Conservation (phyloP, 495 filamentous ascomycete species). For the Gamarada debralockiae region DNA sequence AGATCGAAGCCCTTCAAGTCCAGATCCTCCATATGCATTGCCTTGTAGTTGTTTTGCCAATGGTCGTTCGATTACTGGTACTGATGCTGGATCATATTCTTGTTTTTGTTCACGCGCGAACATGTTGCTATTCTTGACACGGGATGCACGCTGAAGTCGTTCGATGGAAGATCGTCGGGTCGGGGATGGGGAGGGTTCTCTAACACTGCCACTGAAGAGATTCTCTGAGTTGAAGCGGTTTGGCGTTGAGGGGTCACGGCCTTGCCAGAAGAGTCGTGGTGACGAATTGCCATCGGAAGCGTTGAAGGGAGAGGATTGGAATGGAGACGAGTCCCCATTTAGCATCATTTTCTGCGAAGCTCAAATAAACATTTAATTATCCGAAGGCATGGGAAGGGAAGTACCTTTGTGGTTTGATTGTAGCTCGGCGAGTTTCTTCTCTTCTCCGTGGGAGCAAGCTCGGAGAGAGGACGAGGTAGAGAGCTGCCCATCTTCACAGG, state of each 20-base stretch:
- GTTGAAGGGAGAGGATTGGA: constrained; percentile 70
- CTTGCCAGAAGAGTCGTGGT: constrained; percentile 82
- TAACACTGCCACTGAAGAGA: constrained; percentile 48
- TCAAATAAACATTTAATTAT: constrained; percentile 23
- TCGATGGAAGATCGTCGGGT: constrained; percentile 84
- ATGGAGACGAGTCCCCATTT: constrained; percentile 66
- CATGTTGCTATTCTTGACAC: constrained; percentile 96
- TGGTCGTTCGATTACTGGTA: constrained; percentile 72
- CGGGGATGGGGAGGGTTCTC: constrained; percentile 58
- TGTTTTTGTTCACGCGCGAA: constrained; percentile 83
- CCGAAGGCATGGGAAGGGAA: constrained; percentile 16
- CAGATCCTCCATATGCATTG: constrained; percentile 52
- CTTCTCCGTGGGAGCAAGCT: constrained; percentile 53
- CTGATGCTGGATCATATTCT: constrained; percentile 81
- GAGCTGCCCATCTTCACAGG: constrained; percentile 39
- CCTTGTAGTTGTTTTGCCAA: constrained; percentile 66
- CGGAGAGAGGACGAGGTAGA: constrained; percentile 48
- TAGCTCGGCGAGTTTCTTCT: constrained; percentile 73
- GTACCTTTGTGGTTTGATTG: constrained; percentile 65
- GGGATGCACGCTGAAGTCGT: constrained; percentile 85
- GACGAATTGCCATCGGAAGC: constrained; percentile 54
- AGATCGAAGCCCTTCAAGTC: constrained; percentile 42
- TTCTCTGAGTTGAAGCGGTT: constrained; percentile 68
- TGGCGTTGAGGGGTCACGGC: constrained; percentile 61
- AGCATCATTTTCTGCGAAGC: constrained; percentile 44